Conservation (phyloP, 2,329 filamentous ascomycete genomes). For the Alternaria hordeiaustralica region DNA sequence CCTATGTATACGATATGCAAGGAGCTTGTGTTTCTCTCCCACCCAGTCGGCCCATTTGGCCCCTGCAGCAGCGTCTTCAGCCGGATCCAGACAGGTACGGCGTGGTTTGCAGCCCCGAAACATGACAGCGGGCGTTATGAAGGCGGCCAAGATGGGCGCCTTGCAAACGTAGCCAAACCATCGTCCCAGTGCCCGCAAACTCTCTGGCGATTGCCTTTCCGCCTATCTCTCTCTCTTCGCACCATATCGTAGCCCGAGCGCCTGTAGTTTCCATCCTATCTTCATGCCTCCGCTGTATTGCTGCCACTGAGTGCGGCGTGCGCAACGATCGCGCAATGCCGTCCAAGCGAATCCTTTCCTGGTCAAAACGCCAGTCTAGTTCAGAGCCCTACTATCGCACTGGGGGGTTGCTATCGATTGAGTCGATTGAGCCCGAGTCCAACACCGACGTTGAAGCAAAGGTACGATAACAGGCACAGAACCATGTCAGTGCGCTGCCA, state of each 20-base stretch:
- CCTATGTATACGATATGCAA: conserved; percentile 4
- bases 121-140: conserved; percentile 13
- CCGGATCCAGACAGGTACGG: background rate
- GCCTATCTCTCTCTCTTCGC: background rate
- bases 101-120: conserved; percentile 15
- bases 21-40: conserved; percentile 1
- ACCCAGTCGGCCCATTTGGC: conserved; percentile 14
- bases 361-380: conserved; percentile 51
- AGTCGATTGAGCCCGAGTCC: conserved; percentile 18
- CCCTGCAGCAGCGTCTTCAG: conserved; percentile 15
- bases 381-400: conserved; percentile 46
- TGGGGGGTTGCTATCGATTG: conserved; percentile 49
- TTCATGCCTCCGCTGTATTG: conserved; percentile 11
- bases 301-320: conserved; percentile 1
- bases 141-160: conserved; percentile 14
- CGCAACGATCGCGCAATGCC: conserved; percentile 36
- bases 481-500: conserved; percentile 36
- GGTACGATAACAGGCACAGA: conserved; percentile 34
- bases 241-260: background rate
- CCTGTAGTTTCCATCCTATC: background rate
- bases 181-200: background rate
- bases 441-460: conserved; percentile 29
- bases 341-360: conserved; percentile 53
- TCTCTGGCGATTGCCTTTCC: background rate
- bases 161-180: conserved; percentile 9